phyloP scores from a whole-genome alignment of 371 early-diverging fungal genomes.

The Actinomortierella wolfii region DNA sequence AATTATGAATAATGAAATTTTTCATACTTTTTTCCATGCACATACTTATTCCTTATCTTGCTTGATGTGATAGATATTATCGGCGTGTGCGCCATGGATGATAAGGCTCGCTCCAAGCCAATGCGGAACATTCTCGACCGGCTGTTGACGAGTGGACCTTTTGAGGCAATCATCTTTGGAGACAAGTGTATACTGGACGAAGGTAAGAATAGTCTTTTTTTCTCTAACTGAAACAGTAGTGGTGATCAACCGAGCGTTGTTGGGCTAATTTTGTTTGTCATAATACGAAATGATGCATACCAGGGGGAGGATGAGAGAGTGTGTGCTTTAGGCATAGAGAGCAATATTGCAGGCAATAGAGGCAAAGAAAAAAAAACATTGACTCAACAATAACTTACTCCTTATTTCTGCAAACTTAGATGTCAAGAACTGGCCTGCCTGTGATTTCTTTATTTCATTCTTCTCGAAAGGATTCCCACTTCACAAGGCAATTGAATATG shows the following conservation, averaged over 20 bases:
- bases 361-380: too few relatives aligned
- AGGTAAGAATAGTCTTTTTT: constrained; percentile 53
- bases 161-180: constrained; percentile 91
- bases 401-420: constrained; percentile 46
- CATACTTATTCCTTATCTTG: not conserved
- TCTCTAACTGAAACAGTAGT: too few relatives aligned
- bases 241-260: too few relatives aligned
- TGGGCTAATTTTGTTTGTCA: too few relatives aligned
- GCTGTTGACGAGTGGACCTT: constrained; percentile 74
- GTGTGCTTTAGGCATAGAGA: too few relatives aligned
- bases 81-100: constrained; percentile 94
- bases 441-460: constrained; percentile 97
- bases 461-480: constrained; percentile 96
- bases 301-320: too few relatives aligned
- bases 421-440: constrained; percentile 92
- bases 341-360: too few relatives aligned
- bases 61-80: constrained; percentile 62
- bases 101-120: constrained; percentile 93
- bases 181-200: constrained; percentile 97
- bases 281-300: too few relatives aligned
- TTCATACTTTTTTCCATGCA: not conserved
- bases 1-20: too few relatives aligned
- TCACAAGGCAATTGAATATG: constrained; percentile 92
- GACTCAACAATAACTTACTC: not conserved
- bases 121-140: constrained; percentile 95